phyloP scores from a whole-genome alignment of 2,329 filamentous ascomycete species.

The Zalaria obscura region DNA sequence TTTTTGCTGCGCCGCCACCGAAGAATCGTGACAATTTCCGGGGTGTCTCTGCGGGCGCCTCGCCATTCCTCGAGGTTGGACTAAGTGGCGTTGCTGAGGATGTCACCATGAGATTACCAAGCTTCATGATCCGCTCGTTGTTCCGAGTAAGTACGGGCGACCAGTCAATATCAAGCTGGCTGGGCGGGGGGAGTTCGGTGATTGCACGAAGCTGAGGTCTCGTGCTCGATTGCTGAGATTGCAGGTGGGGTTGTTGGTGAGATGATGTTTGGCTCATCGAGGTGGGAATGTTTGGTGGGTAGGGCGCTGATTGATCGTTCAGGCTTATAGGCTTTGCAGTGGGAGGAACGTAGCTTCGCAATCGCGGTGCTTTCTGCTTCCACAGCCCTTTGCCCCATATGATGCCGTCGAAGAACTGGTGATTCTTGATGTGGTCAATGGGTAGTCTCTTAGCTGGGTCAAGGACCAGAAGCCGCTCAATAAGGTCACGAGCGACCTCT shows the following conservation, averaged over 20 bases:
- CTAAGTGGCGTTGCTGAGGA: slow-evolving; percentile 65
- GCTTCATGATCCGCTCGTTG: slow-evolving; percentile 87
- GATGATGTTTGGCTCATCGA: background rate
- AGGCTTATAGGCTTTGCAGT: slow-evolving; percentile 50
- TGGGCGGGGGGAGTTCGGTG: slow-evolving; percentile 90
- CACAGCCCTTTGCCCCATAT: slow-evolving; percentile 73
- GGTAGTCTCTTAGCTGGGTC: slow-evolving; percentile 74
- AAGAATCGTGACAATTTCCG: slow-evolving; percentile 93
- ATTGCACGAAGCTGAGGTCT: slow-evolving; percentile 67
- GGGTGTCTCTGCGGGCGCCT: slow-evolving; percentile 48
- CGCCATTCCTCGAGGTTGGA: slow-evolving; percentile 53
- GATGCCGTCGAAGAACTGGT: slow-evolving; percentile 86
- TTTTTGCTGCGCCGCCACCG: slow-evolving; percentile 79
- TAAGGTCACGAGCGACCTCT: slow-evolving; percentile 67
- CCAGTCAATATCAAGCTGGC: slow-evolving; percentile 96
- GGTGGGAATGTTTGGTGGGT: slow-evolving; percentile 2
- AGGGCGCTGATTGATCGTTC: slow-evolving; percentile 20
- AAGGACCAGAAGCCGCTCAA: slow-evolving; percentile 79
- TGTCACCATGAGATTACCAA: slow-evolving; percentile 79
- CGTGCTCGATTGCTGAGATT: slow-evolving; percentile 8
- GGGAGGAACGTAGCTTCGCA: slow-evolving; percentile 72
- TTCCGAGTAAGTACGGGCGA: slow-evolving; percentile 81
- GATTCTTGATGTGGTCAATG: slow-evolving; percentile 92
- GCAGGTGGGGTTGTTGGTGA: slow-evolving; percentile 1
- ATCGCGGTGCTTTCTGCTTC: slow-evolving; percentile 75